Percentiles rank a stretch among this genome's conserved stretches.
Conservation (phyloP, 225 moss, liverwort and hornwort species). For the Anthoceros angustus region DNA sequence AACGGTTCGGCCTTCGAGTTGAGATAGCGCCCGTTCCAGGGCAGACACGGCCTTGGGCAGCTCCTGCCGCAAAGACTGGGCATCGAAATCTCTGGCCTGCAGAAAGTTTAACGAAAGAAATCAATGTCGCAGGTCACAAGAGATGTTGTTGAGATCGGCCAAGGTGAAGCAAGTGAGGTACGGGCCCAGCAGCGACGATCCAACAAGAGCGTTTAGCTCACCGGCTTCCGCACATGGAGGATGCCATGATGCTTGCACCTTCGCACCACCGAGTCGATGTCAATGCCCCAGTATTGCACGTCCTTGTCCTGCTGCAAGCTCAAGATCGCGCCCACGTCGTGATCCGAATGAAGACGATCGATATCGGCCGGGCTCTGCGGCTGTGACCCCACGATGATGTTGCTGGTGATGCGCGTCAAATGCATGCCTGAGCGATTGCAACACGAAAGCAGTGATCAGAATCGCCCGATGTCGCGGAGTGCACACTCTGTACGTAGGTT, state of each 20-base stretch:
- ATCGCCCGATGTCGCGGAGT: no score
- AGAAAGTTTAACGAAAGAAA: not conserved
- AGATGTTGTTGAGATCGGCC: no score
- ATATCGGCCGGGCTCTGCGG: no score
- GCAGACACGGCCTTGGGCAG: no score
- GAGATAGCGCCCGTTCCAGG: no score
- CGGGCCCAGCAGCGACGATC: no score
- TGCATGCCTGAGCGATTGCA: not conserved
- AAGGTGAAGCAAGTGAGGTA: no score
- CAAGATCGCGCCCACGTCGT: constrained; percentile 1
- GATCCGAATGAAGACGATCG: no score
- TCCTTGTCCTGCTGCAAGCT: constrained; percentile 13
- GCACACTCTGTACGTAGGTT: no score
- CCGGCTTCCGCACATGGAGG: constrained; percentile 14
- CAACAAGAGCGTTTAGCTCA: not conserved
- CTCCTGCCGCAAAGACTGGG: constrained; percentile 8
- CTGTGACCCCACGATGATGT: constrained; percentile 1
- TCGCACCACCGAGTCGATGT: constrained; percentile 4
- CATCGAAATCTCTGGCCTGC: constrained; percentile 14
- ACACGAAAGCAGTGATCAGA: no score
- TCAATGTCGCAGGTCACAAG: no score
- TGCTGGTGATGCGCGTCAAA: not conserved
- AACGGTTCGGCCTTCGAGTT: no score
- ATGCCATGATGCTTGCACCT: constrained; percentile 10
- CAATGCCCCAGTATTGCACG: constrained; percentile 10